Base-by-base conservation (phyloP, 768 basidiomycete genomes). In the Auricularia sp. region DNA sequence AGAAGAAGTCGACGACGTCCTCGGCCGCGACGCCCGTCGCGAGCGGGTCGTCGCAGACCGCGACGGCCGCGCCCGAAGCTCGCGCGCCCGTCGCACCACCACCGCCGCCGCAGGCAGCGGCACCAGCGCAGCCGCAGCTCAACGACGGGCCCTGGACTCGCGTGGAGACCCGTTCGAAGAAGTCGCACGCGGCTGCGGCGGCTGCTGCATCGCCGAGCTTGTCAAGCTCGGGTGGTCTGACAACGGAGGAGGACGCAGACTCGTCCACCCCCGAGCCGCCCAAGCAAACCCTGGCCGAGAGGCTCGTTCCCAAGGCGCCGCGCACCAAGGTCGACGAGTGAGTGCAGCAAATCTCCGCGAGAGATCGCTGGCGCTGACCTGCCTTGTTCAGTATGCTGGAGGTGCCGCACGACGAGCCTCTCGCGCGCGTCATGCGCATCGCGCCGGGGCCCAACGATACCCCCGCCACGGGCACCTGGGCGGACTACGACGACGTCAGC, bases 301-400 rank as follows among this genome's bases (percentile, higher is more conserved):
- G 79, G 71, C 70, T 86, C 64, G 71, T 86, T n/a, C 84, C 87
- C 14, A 87, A 84, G 68, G 79, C 86, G 21, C 76, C 79, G 63
- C 84, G 84, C 70, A 88, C 88, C 3, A 81, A 76, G 14, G 83
- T 88, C 34, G 88, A 90, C 62, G 88, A 87, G 90, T 88, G 71
- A 65, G 84, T 81, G 61, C 14, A 16, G 47, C 8, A 5, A 51
- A 1, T 51, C 21, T 8, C 16, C 21, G 43, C 14, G 18, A 18
- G 18, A 29, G 6, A 36, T 36, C 10, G 7, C 16, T 16, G 23
- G 39, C 58, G 16, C 68, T 61, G 64, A 36, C 62, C 16, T 36
- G 62, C 66, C 64, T 8, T 42, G 12, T 64, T 34, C 70, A 90
- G 89, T 71, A 85, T 87, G 83, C 77, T 88, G 64, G 83, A 85